Base-by-base conservation (phyloP, 2,329 filamentous ascomycete genomes). In the Aphanoascus verrucosus region DNA sequence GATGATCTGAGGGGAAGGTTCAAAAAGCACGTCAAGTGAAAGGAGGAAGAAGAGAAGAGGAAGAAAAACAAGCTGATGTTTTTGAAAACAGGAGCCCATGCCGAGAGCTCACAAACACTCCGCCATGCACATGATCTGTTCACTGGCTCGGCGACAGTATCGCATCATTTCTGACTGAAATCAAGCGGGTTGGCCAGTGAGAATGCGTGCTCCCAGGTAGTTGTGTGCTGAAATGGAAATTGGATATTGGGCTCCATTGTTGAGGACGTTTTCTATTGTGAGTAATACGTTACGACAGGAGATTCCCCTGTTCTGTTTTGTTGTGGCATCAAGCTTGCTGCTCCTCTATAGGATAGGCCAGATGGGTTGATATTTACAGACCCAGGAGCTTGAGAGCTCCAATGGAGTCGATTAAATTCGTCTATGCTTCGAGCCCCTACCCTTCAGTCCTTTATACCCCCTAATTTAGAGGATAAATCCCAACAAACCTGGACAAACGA, bases 121-220 rank as follows among this genome's bases (percentile, higher is more conserved):
- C 46, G 19, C 28, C 23, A 42, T 31, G 49, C 49, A 52, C 49
- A 52, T 52, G 49, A 52, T 45, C 32, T 9, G 28, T 52, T 37
- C 17, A 52, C 41, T 11, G 11, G 15, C 47, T 50, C 47, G 37
- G 37, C 47, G 47, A 42, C 37, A 17, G 3, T 37, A 50, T 50
- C 17, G 23, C 34, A 28, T 15, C 11, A 12, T 28, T 23, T n/a
- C 6, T 2, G 23, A n/a, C 19, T 11, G 12, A 9, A n/a, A 31
- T 11, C 19, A 15, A 9, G 20, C 19, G 4, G 34, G 11, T 28
- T 48, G 19, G 19, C 9, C 32, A 48, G 31, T 8, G 15, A 38
- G 11, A 28, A 11, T 11, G n/a, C 20, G 6, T 34, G 2, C 43
- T 45, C 20, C 17, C 20, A 28, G 23, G 23, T 28, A 7, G 23